Base-by-base conservation (phyloP, 2,329 filamentous ascomycete genomes). In the Leptographium radiaticola region DNA sequence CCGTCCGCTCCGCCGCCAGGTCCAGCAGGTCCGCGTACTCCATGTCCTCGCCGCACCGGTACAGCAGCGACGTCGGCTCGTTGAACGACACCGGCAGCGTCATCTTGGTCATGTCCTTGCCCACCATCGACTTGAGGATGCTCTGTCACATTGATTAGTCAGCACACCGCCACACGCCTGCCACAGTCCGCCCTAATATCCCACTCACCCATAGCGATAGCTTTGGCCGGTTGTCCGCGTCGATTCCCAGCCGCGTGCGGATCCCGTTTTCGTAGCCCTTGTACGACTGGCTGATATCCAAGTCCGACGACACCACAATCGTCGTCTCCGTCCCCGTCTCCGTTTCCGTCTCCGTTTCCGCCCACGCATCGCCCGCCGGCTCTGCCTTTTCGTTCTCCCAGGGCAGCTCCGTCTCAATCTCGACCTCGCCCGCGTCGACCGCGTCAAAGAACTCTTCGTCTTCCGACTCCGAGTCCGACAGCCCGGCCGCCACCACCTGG, bases 21-120 rank as follows among this genome's bases (percentile, higher is more conserved):
- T 98, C 89, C 36, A 98, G 76, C 8, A 98, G 80, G 62, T 97
- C 89, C 0, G 87, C 87, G 65, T 98, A 98, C 69, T 98, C 93
- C 87, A 98, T 91, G 64, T 98, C 93, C 70, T 98, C 93, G 6
- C 88, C 89, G 45, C 94, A 91, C 65, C 93, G 87, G 68, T 97
- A 93, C 10, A 98, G 77, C 13, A 98, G 74, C 7, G 93, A 97
- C 0, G 93, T 98, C 0, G 93, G 93, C 68, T 98, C 93, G 70
- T 98, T 98, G 74, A 98, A 97, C 0, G 93, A 95, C 2, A 98
- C 93, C 0, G 93, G 93, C 20, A 98, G 73, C 0, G 93, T 97
- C 91, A 98, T 98, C 74, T 94, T 97, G 40, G 93, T 97, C 93
- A 98, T 97, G 65, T 98, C 93, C 68, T 98, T 97, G 59, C 93